A percentile compares a stretch with the other conserved stretches of the same genome.
Conservation (phyloP, 179 eudicot species). For the Beta corolliflora region DNA sequence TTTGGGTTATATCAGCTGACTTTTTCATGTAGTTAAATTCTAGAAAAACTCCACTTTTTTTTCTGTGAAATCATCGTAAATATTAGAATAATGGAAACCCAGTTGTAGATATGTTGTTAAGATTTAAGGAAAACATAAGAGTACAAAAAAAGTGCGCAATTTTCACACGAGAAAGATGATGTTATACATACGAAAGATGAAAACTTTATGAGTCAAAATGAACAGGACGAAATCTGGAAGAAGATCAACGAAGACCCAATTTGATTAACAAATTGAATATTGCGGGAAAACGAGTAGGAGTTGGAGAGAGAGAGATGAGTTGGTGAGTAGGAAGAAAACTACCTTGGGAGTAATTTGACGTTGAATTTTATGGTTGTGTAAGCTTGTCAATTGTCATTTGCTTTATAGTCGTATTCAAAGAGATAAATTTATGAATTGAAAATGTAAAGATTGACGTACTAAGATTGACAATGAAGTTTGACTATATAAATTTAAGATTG, state of each 20-base stretch:
- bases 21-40: not conserved
- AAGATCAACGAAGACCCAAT: not conserved
- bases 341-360: not conserved
- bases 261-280: not conserved
- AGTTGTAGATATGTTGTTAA: not conserved
- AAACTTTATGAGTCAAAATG: not conserved
- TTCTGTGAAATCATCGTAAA: not conserved
- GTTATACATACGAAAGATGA: not conserved
- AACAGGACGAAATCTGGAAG: not conserved
- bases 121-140: not conserved
- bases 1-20: not conserved
- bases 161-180: not conserved
- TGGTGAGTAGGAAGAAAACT: no score
- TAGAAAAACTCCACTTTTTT: not conserved
- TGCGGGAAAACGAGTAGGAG: slow-evolving; percentile 21
- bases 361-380: not conserved
- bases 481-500: no score
- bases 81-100: not conserved
- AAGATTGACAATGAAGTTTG: no score
- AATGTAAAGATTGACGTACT: not conserved
- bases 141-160: not conserved
- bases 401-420: not conserved
- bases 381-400: not conserved
- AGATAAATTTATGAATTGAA: not conserved
- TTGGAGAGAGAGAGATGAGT: not conserved